Evolutionary conservation across 345 rosid genomes (phyloP).

Genomic region (Iberis pinnata): DNA sequence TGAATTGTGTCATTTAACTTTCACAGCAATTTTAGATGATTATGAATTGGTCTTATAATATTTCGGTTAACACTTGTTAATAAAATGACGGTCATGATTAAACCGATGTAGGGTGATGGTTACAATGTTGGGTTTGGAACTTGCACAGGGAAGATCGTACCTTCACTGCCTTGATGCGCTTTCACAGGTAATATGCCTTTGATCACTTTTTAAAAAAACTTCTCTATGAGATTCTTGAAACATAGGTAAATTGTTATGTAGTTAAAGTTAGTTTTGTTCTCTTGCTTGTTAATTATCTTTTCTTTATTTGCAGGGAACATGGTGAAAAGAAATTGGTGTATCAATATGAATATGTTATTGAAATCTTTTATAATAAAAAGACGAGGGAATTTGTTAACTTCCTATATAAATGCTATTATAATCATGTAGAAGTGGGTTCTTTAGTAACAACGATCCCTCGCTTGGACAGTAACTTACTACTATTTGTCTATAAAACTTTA

Average conservation of each 20-base stretch:
- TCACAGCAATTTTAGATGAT: not conserved
- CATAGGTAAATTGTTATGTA: not conserved
- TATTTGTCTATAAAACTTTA: no score
- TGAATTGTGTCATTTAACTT: not conserved
- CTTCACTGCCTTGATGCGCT: conserved; percentile 36
- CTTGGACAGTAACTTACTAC: no score
- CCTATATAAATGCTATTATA: no score
- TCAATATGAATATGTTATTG: no score
- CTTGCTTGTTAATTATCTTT: no score
- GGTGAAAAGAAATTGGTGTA: no score
- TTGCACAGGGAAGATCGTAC: conserved; percentile 72
- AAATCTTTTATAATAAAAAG: no score
- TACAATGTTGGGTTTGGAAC: conserved; percentile 86
- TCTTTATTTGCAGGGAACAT: no score
- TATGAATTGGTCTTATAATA: not conserved
- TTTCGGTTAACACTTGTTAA: conserved; percentile 6
- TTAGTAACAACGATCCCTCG: no score
- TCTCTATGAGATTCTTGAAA: no score
- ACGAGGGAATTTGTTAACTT: no score
- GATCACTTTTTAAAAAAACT: not conserved
- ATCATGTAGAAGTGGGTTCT: no score
- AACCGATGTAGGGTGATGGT: conserved; percentile 66
- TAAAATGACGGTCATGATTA: not conserved
- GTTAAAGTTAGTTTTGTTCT: not conserved
- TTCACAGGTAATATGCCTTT: not conserved